Evolutionary conservation across 106 monocot genomes (phyloP).

Genomic region (Dendrobium chrysotoxum): DNA sequence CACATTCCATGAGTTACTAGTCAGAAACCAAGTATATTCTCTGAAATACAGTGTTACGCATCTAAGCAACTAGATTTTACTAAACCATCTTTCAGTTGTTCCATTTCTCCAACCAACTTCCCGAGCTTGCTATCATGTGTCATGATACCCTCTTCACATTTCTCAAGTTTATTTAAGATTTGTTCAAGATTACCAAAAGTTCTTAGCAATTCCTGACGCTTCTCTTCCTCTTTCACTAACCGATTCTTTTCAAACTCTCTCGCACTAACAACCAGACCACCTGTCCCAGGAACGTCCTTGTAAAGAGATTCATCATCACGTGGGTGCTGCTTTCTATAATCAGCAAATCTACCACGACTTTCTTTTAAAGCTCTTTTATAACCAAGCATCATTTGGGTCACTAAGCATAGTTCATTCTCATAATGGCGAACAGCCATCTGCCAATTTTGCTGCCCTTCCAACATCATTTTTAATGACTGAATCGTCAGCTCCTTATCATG

Average conservation of each 20-base stretch:
- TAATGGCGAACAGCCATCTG: slow-evolving; percentile 33
- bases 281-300: slow-evolving; percentile 50
- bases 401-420: slow-evolving; percentile 59
- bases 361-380: slow-evolving; percentile 66
- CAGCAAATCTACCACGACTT: slow-evolving; percentile 43
- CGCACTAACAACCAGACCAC: slow-evolving; percentile 55
- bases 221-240: slow-evolving; percentile 40
- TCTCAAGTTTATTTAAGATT: slow-evolving; percentile 36
- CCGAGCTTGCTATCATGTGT: slow-evolving; percentile 21
- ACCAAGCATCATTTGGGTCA: slow-evolving; percentile 49
- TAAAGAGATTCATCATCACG: slow-evolving; percentile 57
- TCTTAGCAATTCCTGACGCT: slow-evolving; percentile 23
- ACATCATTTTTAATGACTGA: slow-evolving; percentile 31
- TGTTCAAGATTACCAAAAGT: slow-evolving; percentile 40
- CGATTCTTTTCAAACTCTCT: slow-evolving; percentile 58
- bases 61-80: slow-evolving; percentile 4
- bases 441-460: slow-evolving; percentile 64
- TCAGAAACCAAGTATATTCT: neutral
- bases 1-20: neutral
- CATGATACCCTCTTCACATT: slow-evolving; percentile 10
- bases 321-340: slow-evolving; percentile 60
- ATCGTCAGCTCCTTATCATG: slow-evolving; percentile 66
- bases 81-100: slow-evolving; percentile 25
- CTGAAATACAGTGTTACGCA: neutral
- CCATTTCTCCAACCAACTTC: slow-evolving; percentile 19